These are phyloP conservation scores for Cenococcum geophilum DNA, from an alignment of 495 filamentous ascomycete species.

Conservation along the genomic window DNA sequence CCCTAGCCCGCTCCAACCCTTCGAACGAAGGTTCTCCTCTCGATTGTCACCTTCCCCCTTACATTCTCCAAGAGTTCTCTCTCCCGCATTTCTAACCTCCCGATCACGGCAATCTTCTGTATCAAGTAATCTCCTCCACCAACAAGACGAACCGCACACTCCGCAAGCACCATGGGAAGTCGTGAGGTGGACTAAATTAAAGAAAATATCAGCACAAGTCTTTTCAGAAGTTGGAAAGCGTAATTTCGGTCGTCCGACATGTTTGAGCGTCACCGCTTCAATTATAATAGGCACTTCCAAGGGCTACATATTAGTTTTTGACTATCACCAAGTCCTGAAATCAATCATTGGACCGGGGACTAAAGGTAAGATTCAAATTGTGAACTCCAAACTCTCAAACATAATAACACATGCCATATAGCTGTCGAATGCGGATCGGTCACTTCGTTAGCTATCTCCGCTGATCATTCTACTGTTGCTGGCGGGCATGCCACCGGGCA, in stretches of 20 bases:
- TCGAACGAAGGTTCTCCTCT: conserved; percentile 89
- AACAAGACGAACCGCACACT: conserved; percentile 56
- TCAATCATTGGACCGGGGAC: conserved; percentile 90
- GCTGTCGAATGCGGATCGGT: conserved; percentile 87
- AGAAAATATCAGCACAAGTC: conserved; percentile 77
- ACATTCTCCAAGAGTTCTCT: conserved; percentile 59
- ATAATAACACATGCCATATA: conserved; percentile 32
- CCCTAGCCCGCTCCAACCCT: conserved; percentile 80
- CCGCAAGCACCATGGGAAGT: conserved; percentile 85
- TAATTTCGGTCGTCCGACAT: conserved; percentile 87
- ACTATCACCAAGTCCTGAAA: conserved; percentile 92
- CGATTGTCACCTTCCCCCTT: conserved; percentile 60
- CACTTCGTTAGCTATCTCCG: conserved; percentile 82
- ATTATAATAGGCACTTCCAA: conserved; percentile 92
- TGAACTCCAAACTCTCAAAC: neutral
- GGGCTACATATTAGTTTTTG: conserved; percentile 89
- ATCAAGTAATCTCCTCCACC: conserved; percentile 48
- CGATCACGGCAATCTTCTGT: conserved; percentile 71
- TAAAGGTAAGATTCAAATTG: conserved; percentile 54
- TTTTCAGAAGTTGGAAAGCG: conserved; percentile 95
- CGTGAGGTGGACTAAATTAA: conserved; percentile 89
- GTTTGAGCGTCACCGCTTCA: conserved; percentile 78
- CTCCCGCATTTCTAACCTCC: conserved; percentile 68
- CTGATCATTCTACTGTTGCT: conserved; percentile 86
- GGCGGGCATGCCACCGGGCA: conserved; percentile 82